These are phyloP conservation scores for Yarrowia sp. DNA, from an alignment of 805 yeast genomes.

Conservation along the genomic window DNA sequence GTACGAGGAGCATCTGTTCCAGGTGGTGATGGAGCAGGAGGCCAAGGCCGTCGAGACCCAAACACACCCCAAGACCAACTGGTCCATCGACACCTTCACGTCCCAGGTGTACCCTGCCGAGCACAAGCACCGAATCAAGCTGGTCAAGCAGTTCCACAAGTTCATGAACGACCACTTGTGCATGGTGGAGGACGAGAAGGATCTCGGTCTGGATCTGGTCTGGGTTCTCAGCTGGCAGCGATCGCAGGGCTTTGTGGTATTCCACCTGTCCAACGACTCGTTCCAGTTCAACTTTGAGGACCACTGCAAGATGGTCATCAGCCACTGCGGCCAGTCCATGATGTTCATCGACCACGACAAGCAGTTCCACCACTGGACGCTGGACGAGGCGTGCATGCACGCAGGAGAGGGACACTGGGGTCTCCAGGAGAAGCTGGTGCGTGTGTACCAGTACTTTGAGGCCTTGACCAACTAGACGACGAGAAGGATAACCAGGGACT, in stretches of 20 bases:
- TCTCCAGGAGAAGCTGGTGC: constrained; percentile 36
- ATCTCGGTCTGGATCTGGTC: constrained; percentile 46
- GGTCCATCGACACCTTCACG: constrained; percentile 26
- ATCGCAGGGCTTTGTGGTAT: constrained; percentile 82
- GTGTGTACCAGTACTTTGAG: constrained; percentile 35
- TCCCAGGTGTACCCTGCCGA: constrained; percentile 41
- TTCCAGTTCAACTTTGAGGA: constrained; percentile 95
- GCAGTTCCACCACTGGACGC: constrained; percentile 43
- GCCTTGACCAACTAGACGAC: constrained; percentile 7
- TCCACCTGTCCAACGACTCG: constrained; percentile 89
- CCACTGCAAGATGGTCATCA: constrained; percentile 85
- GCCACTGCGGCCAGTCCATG: constrained; percentile 74
- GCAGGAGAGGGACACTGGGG: constrained; percentile 33
- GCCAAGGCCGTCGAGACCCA: constrained; percentile 49
- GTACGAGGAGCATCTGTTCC: constrained; percentile 33
- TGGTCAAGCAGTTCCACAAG: constrained; percentile 84
- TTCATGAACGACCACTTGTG: constrained; percentile 92
- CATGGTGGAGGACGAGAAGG: constrained; percentile 50
- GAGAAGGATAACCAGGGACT: neutral
- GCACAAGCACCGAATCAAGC: constrained; percentile 66
- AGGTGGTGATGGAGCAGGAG: constrained; percentile 52
- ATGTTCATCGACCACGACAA: constrained; percentile 66
- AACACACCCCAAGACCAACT: constrained; percentile 22
- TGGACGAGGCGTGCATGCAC: constrained; percentile 21
- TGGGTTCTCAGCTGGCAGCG: constrained; percentile 85